Evolutionary conservation across 78 protist genomes (phyloP), one percentile per base, ranked within the genome.

Genomic region (Dictyostelium firmibasis): DNA sequence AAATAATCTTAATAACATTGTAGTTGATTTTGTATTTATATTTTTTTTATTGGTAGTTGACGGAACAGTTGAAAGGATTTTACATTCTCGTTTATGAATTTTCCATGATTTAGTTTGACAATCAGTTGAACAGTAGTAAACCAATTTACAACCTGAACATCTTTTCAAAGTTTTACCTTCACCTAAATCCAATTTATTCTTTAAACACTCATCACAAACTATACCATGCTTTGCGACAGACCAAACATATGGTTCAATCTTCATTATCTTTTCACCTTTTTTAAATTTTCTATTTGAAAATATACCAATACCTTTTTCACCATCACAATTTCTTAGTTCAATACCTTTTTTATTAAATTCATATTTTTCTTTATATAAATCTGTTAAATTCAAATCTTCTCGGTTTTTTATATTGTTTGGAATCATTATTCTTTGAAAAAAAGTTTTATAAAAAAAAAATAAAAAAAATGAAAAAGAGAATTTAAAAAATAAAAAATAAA

Each of bases 41-140:
- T 10, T 25, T 70, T 31, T 70, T 20, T 64, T 64, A 25, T 25
- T 13, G 14, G 11, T 25, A 29, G 38, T 29, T 31, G 77, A 70
- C 4, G 35, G 43, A 14, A 31, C 7, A 3, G 77, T 31, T 31
- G 77, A 25, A 13, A 70, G 36, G 9, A 70, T 70, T 70, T 70
- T 70, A 70, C 77, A 70, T 70, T 70, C 77, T 13, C 31, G 77
- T 31, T 70, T 70, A 31, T 70, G 77, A 31, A 70, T 70, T 25
- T 60, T 13, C 36, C 60, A 38, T 43, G 91, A 82, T 20, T 43
- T 5, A 1, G 33, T 43, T 18, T 27, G 67, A 85, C 91, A 85
- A 9, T 67, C 44, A 20, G 11, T 33, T 31, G 91, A 85, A 50
- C 91, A 85, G 33, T 72, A 85, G 23, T 31, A 31, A 25, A 70